Evolutionary conservation across 495 filamentous ascomycete species (phyloP), one percentile per base, ranked within the genome.

Genomic region (Letharia lupina): DNA sequence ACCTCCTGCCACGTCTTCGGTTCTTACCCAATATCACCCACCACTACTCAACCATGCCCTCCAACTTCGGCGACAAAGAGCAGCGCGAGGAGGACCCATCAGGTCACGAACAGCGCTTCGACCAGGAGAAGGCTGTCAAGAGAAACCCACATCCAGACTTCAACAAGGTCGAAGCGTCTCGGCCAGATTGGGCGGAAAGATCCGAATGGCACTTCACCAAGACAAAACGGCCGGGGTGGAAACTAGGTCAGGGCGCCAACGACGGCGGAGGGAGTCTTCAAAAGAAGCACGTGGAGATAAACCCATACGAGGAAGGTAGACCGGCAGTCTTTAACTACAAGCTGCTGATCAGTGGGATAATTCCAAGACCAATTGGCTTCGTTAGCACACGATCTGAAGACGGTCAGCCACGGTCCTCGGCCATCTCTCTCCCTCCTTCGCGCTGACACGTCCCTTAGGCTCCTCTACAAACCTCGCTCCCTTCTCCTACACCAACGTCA

Each of bases 301-400:
- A 97, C 76, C 93, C 93, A 11, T 86, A 93, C 70, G 86, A 81
- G 54, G 78, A 86, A 20, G 87, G 87, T 33, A 83, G 93, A 0
- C 84, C 87, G 0, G 74, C 84, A 0, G 75, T 79, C 0, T 86
- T 82, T 72, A 97, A 97, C 78, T 98, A 98, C 80, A 96, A 96
- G 77, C 85, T 97, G 15, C 80, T 97, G 23, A 96, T 97, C 75
- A 89, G 85, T 3, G 89, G 86, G 37, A 87, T 98, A 69, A 84
- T 95, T 33, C 93, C 93, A 0, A 82, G 93, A 31, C 94, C 93
- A 4, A 83, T 89, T 67, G 85, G 84, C 13, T 84, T 88, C 42
- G 75, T 87, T 48, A 83, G 81, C 67, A 89, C 85, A n/a, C 75
- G 77, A 41, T 82, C 79, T 13, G 78, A 79, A 65, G 85, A 87